Percentiles rank a stretch among this genome's conserved stretches.
Evolutionary conservation across 1,284 basidiomycete genomes (phyloP).

Genomic region (Quambalaria eucalypti): DNA sequence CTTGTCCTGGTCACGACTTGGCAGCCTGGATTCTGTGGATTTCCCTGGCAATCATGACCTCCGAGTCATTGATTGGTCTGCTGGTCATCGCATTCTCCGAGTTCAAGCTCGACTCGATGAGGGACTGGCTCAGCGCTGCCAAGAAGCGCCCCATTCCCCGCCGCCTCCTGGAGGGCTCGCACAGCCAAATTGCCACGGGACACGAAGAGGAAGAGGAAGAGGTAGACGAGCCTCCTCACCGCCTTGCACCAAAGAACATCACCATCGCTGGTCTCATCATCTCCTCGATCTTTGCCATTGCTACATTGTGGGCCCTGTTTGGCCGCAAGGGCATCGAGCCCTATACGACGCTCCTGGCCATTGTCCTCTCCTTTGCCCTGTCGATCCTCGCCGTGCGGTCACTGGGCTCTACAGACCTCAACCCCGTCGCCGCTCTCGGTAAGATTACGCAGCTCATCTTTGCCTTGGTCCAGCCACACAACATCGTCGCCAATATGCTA

Average conservation of each 20-base stretch:
- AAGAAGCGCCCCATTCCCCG: neutral
- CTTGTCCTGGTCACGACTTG: conserved; percentile 5
- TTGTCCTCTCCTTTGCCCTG: conserved; percentile 69
- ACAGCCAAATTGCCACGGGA: neutral
- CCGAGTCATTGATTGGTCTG: conserved; percentile 78
- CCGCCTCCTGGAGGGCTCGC: neutral
- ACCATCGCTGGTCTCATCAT: conserved; percentile 60
- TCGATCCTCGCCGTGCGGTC: conserved; percentile 60
- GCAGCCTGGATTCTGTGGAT: conserved; percentile 69
- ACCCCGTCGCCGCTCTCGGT: conserved; percentile 70
- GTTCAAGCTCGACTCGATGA: neutral
- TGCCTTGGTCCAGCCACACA: conserved; percentile 80
- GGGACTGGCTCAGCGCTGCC: neutral
- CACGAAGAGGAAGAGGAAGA: conserved; percentile 25
- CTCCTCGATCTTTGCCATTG: conserved; percentile 63
- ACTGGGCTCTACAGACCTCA: conserved; percentile 42
- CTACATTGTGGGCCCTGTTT: conserved; percentile 77
- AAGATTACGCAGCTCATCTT: conserved; percentile 88
- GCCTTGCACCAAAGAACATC: conserved; percentile 72
- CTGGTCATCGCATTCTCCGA: conserved; percentile 56
- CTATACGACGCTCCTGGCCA: conserved; percentile 82
- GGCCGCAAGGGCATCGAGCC: conserved; percentile 81
- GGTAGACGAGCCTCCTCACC: conserved; percentile 68
- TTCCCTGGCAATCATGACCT: conserved; percentile 82
- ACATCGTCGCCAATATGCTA: conserved; percentile 82